phyloP scores from a whole-genome alignment of 768 basidiomycete species.

The Collybia mongolica region DNA sequence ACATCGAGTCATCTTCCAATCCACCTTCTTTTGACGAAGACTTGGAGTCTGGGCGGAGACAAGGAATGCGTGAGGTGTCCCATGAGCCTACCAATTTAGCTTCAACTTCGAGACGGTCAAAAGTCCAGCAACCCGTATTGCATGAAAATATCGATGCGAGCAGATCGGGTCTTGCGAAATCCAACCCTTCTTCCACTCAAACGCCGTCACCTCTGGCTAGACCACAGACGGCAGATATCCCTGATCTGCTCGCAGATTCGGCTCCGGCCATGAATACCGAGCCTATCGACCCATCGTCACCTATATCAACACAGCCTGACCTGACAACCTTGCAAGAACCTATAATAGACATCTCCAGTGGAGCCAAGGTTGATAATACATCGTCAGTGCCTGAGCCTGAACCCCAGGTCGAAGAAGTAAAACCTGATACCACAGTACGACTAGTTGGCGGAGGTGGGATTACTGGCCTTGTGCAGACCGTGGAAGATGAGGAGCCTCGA shows the following conservation, averaged over 20 bases:
- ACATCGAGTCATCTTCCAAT: constrained; percentile 50
- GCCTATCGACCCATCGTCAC: constrained; percentile 33
- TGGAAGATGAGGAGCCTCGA: constrained; percentile 27
- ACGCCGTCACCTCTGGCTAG: constrained; percentile 3
- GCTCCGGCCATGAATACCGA: constrained; percentile 32
- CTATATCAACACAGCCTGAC: constrained; percentile 6
- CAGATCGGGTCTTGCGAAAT: neutral
- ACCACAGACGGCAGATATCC: constrained; percentile 26
- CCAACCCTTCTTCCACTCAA: neutral
- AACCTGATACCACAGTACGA: constrained; percentile 48
- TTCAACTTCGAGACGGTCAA: constrained; percentile 15
- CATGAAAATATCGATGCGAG: neutral
- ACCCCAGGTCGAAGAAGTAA: constrained; percentile 12
- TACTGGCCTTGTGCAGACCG: constrained; percentile 30
- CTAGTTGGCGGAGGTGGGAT: constrained; percentile 58
- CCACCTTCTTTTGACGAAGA: constrained; percentile 45
- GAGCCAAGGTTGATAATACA: constrained; percentile 1
- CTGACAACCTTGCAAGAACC: constrained; percentile 6
- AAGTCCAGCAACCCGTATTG: constrained; percentile 4
- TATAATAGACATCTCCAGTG: neutral
- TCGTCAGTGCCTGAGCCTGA: constrained; percentile 12
- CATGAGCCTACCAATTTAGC: constrained; percentile 17
- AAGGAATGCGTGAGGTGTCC: constrained; percentile 35
- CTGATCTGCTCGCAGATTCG: constrained; percentile 51
- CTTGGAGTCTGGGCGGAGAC: constrained; percentile 46